Evolutionary conservation across 345 rosid genomes (phyloP).

Genomic region (Arabidopsis arenosa): DNA sequence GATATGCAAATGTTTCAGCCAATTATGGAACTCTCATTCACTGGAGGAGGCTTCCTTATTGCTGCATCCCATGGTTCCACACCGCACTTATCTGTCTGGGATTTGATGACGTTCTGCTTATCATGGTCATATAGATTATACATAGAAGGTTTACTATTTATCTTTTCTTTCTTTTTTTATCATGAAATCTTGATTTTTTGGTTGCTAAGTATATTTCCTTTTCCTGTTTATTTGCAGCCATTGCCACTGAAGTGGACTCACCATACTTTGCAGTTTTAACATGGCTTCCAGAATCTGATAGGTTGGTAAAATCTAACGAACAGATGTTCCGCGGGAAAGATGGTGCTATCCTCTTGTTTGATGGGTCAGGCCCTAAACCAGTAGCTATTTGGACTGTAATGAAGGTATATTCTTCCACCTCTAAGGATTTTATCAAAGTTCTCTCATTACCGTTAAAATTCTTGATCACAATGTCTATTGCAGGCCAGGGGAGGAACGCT

Average conservation of each 20-base stretch:
- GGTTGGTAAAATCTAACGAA: constrained; percentile 41
- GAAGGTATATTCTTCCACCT: constrained; percentile 1
- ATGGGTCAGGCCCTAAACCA: constrained; percentile 64
- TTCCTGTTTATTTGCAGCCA: constrained; percentile 51
- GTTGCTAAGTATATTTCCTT: neutral
- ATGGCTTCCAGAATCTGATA: constrained; percentile 53
- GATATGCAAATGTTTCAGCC: constrained; percentile 5
- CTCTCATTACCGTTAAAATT: neutral
- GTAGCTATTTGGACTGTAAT: constrained; percentile 63
- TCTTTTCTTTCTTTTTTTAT: neutral
- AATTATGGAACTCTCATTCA: constrained; percentile 60
- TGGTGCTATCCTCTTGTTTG: constrained; percentile 66
- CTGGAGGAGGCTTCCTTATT: constrained; percentile 64
- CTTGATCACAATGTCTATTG: constrained; percentile 3
- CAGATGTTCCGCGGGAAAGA: constrained; percentile 54
- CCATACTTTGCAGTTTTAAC: constrained; percentile 68
- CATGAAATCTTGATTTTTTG: neutral
- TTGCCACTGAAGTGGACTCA: constrained; percentile 51
- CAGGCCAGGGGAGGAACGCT: constrained; percentile 55
- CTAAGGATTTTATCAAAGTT: neutral
- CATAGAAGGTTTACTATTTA: constrained; percentile 58
- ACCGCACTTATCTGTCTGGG: constrained; percentile 74
- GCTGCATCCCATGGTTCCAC: constrained; percentile 62
- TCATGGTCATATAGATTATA: constrained; percentile 75
- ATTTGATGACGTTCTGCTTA: constrained; percentile 56